phyloP scores from a whole-genome alignment of 148 eudicot species.

The Mesembryanthemum crystallinum region DNA sequence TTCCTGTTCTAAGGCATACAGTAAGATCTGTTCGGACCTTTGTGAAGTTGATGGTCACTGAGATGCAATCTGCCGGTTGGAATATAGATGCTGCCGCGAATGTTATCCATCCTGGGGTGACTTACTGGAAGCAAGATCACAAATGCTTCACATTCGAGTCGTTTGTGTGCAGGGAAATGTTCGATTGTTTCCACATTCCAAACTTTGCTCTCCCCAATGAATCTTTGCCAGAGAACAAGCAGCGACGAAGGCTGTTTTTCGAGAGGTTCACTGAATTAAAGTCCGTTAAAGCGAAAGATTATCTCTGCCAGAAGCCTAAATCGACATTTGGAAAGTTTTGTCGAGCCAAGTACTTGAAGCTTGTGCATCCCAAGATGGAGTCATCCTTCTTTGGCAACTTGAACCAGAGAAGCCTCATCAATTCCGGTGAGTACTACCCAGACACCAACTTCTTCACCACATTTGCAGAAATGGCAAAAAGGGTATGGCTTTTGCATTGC shows the following conservation, averaged over 20 bases:
- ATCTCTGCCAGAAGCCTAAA: slow-evolving; percentile 62
- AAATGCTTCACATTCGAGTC: slow-evolving; percentile 73
- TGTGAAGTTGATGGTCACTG: slow-evolving; percentile 52
- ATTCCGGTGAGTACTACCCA: slow-evolving; percentile 56
- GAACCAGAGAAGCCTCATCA: slow-evolving; percentile 54
- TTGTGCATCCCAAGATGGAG: slow-evolving; percentile 88
- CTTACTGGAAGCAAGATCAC: slow-evolving; percentile 49
- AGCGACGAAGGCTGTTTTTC: slow-evolving; percentile 46
- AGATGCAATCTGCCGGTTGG: slow-evolving; percentile 83
- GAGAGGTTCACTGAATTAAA: slow-evolving; percentile 64
- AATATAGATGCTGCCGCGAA: slow-evolving; percentile 62
- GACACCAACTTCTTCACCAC: slow-evolving; percentile 49
- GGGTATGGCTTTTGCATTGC: slow-evolving; percentile 81
- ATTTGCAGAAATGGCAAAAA: slow-evolving; percentile 73
- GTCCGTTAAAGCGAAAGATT: slow-evolving; percentile 57
- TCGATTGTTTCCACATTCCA: slow-evolving; percentile 65
- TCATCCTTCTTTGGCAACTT: slow-evolving; percentile 62
- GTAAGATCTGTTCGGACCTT: slow-evolving; percentile 61
- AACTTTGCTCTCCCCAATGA: slow-evolving; percentile 46
- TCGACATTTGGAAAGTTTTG: slow-evolving; percentile 75
- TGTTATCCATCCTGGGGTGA: slow-evolving; percentile 66
- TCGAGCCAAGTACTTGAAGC: slow-evolving; percentile 53
- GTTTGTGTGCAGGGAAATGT: slow-evolving; percentile 76
- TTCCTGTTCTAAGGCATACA: slow-evolving; percentile 49
- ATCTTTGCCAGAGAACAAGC: slow-evolving; percentile 36